Evolutionary conservation across 805 yeast species (phyloP), one percentile per base, ranked within the genome.

Genomic region (Yamadazyma philogaea): DNA sequence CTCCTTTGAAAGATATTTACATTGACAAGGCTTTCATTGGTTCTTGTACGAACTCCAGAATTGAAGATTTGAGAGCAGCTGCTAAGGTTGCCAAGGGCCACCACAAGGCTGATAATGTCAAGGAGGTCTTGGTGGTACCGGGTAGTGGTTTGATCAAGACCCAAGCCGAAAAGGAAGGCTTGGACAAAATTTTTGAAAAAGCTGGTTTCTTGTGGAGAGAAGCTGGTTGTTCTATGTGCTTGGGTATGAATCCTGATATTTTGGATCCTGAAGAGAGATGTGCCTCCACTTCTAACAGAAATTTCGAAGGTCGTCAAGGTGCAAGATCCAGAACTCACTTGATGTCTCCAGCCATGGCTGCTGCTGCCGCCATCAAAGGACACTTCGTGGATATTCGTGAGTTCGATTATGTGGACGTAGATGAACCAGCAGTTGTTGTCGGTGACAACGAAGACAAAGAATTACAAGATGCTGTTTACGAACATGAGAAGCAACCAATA

Each of bases 271-370:
- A 85, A 60, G 99, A 93, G 69, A 82, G 99, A 71, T 93, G 99
- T 74, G 99, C 99, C 7, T 90, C 98, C 11, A 93, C 99, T 15
- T 91, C 98, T 17, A 93, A 93, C 77, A 85, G 99, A 78, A 93
- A 93, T 73, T 93, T 93, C 61, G 97, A 91, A 68, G 99, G 99
- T 57, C 90, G 99, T 70, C 99, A 93, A 75, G 99, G 99, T 71
- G 96, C 96, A 40, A 72, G 70, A 47, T 88, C 96, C 14, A 81
- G 99, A 72, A 93, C 99, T 15, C 99, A 93, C 64, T 78, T 93
- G 61, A 88, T 91, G 96, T 87, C 96, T 11, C 99, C 99, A 30
- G 96, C 96, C 17, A 93, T 93, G 99, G 99, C 99, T 37, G 99
- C 99, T 24, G 97, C 98, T 16, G 98, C 99, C 15, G 96, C 90